Conservation (phyloP, 2,329 filamentous ascomycete species). For the Nemania serpens region DNA sequence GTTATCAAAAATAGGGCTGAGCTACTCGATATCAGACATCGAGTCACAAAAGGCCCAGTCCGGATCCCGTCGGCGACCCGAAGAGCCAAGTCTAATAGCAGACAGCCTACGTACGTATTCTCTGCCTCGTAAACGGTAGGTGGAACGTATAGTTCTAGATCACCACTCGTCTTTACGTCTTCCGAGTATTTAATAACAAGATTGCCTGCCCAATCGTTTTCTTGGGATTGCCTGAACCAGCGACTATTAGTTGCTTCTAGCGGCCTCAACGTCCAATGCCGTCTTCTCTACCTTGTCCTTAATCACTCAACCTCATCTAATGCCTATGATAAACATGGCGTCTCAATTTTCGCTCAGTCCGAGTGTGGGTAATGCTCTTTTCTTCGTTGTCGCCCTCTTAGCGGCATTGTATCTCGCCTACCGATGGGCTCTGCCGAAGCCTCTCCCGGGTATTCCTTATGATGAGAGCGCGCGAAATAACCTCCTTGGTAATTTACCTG, state of each 20-base stretch:
- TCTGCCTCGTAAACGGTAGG: no score
- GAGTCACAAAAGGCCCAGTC: no score
- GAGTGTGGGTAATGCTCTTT: background rate
- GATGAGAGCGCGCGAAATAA: constrained; percentile 27
- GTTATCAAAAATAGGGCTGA: no score
- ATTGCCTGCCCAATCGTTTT: background rate
- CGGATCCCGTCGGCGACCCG: no score
- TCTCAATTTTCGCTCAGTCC: background rate
- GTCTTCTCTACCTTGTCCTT: background rate
- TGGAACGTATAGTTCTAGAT: no score
- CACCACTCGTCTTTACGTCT: no score
- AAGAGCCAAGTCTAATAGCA: no score
- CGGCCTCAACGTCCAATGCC: background rate
- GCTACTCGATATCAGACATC: no score
- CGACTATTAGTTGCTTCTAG: background rate
- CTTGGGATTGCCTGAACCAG: background rate
- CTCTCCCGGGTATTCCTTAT: constrained; percentile 40
- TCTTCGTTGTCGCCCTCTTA: constrained; percentile 3
- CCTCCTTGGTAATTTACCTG: constrained; percentile 35
- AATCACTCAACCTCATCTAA: background rate
- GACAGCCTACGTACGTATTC: no score
- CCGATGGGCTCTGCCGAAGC: constrained; percentile 34
- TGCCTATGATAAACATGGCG: background rate
- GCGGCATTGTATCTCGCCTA: constrained; percentile 24
- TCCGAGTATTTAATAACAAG: background rate